Percentiles rank a stretch among this genome's conserved stretches.
These are phyloP conservation scores for Sclerotinia sclerotiorum DNA, from an alignment of 2,329 filamentous ascomycete species.

Conservation along the genomic window DNA sequence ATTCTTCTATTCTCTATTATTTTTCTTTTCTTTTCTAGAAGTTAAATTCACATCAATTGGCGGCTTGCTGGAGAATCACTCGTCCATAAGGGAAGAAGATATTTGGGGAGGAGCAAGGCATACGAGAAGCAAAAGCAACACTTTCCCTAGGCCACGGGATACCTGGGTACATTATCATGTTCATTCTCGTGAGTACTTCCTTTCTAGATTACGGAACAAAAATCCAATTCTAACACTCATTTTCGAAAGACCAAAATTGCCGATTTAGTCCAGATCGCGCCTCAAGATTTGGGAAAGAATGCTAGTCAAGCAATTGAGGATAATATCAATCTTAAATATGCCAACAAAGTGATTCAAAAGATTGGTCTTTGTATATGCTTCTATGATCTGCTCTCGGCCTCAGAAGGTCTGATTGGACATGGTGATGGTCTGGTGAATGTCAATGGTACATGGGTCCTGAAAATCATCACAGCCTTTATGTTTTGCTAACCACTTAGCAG, in stretches of 20 bases:
- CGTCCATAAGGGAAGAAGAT: neutral
- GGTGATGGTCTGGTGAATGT: constrained; percentile 91
- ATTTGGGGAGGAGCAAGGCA: neutral
- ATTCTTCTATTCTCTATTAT: too few relatives aligned
- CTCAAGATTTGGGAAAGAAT: constrained; percentile 81
- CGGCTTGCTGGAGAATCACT: neutral
- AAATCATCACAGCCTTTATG: neutral
- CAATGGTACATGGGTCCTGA: constrained; percentile 61
- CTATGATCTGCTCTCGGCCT: constrained; percentile 85
- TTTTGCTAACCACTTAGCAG: constrained; percentile 47
- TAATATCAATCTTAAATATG: constrained; percentile 95
- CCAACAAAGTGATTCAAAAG: constrained; percentile 93
- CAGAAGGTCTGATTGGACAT: constrained; percentile 91
- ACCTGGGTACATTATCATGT: constrained; percentile 42
- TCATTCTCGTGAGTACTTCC: constrained; percentile 48
- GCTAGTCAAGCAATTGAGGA: constrained; percentile 87
- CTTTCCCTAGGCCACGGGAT: neutral
- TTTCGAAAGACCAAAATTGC: constrained; percentile 79
- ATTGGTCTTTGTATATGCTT: constrained; percentile 91
- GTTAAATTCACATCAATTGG: neutral
- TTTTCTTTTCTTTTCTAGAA: too few relatives aligned
- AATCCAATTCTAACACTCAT: constrained; percentile 21
- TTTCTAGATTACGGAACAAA: too few relatives aligned
- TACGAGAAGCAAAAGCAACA: constrained; percentile 4
- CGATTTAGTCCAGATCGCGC: constrained; percentile 90